These are phyloP conservation scores for Tolypocladium inflatum DNA, from an alignment of 2,329 filamentous ascomycete species.

Conservation along the genomic window DNA sequence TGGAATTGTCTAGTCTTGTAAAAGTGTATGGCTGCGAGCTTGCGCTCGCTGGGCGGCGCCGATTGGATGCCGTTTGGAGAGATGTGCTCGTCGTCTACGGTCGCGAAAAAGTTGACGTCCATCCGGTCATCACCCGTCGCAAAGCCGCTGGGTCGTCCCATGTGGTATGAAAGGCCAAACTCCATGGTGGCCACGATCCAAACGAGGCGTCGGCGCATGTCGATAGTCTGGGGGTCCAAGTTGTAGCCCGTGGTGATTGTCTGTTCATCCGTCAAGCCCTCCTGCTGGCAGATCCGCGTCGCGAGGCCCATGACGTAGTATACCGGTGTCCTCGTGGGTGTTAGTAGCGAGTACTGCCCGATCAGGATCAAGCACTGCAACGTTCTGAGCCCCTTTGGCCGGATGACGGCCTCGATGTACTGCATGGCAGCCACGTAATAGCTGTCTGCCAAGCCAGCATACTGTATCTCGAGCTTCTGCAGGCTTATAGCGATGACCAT, in stretches of 20 bases:
- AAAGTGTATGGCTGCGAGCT: conserved; percentile 84
- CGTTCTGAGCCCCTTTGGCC: conserved; percentile 82
- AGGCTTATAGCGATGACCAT: conserved; percentile 93
- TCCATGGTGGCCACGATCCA: conserved; percentile 90
- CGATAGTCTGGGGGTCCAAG: conserved; percentile 65
- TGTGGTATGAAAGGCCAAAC: conserved; percentile 73
- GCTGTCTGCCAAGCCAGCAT: conserved; percentile 88
- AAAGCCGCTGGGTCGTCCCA: conserved; percentile 80
- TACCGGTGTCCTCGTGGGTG: conserved; percentile 81
- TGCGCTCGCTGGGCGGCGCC: conserved; percentile 67
- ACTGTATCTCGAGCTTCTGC: conserved; percentile 82
- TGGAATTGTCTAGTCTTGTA: conserved; percentile 85
- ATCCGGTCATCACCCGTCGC: conserved; percentile 74
- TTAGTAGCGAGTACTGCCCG: conserved; percentile 84
- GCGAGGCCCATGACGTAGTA: conserved; percentile 91
- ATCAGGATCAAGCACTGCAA: conserved; percentile 84
- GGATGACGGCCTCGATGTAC: conserved; percentile 72
- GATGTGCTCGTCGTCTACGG: conserved; percentile 76
- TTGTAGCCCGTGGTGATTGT: conserved; percentile 61
- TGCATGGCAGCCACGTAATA: conserved; percentile 88
- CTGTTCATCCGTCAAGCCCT: conserved; percentile 81
- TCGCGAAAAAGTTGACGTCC: conserved; percentile 76
- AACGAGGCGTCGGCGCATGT: conserved; percentile 79
- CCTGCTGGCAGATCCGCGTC: conserved; percentile 77
- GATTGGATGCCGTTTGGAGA: conserved; percentile 64